Evolutionary conservation across 805 yeast species (phyloP).

Genomic region (Teunomyces funiuensis): DNA sequence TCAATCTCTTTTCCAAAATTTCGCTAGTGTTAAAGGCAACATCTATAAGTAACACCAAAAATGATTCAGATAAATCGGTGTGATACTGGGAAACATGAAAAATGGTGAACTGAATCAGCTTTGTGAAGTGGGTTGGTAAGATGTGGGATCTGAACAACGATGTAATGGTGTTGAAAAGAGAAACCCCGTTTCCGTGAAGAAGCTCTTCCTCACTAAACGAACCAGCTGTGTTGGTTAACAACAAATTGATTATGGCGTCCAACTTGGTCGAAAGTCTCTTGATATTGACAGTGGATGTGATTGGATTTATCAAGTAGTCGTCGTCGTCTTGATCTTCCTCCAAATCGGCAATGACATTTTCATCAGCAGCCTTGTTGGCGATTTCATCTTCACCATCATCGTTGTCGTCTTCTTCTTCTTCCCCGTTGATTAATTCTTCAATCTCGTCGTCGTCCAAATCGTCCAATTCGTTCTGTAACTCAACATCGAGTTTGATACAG

Average conservation of each 20-base stretch:
- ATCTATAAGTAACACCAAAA: slow-evolving; percentile 76
- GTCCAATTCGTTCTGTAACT: slow-evolving; percentile 82
- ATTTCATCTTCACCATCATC: slow-evolving; percentile 26
- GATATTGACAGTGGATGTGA: slow-evolving; percentile 44
- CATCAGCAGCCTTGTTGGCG: slow-evolving; percentile 30
- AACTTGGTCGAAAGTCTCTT: slow-evolving; percentile 63
- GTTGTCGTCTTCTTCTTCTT: slow-evolving; percentile 40
- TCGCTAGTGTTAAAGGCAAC: slow-evolving; percentile 72
- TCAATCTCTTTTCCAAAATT: slow-evolving; percentile 71
- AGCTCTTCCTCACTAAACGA: slow-evolving; percentile 52
- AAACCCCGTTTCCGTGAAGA: slow-evolving; percentile 62
- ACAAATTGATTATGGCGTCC: slow-evolving; percentile 62
- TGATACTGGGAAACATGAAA: slow-evolving; percentile 81
- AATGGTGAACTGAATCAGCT: slow-evolving; percentile 80
- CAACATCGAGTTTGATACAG: slow-evolving; percentile 86
- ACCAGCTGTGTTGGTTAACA: slow-evolving; percentile 51
- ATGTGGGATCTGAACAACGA: slow-evolving; percentile 79
- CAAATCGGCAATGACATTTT: slow-evolving; percentile 29
- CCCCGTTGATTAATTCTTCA: slow-evolving; percentile 48
- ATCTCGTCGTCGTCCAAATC: slow-evolving; percentile 72
- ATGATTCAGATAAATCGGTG: slow-evolving; percentile 81
- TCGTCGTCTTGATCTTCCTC: slow-evolving; percentile 37
- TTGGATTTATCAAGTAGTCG: slow-evolving; percentile 45
- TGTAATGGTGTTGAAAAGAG: slow-evolving; percentile 68
- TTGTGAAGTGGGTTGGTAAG: slow-evolving; percentile 88